Base-by-base conservation (phyloP, 2,329 filamentous ascomycete genomes). In the Phaeosphaeriaceae sp. region DNA sequence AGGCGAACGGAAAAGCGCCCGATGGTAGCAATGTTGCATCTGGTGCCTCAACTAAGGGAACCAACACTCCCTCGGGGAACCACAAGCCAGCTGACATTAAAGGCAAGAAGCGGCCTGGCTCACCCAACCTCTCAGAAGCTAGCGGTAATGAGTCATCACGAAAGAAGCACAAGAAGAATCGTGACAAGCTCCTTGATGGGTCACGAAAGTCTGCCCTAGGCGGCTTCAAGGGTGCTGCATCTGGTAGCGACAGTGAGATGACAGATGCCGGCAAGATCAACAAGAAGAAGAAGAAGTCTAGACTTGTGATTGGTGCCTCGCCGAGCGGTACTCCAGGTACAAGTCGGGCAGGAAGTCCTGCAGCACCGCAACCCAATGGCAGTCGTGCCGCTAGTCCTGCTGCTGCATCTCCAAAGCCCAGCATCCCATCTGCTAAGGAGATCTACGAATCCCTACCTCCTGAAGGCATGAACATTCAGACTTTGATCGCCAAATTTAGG, bases 111-210 rank as follows among this genome's bases (percentile, higher is more conserved):
- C 87, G 93, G 23, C 83, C 90, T 26, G 91, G 92, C 15, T 96
- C 92, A 13, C 91, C 92, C 3, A 88, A 92, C 57, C 81, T 89
- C 26, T 97, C 92, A 2, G 93, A 97, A 70, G 91, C 91, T 8
- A 96, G 91, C 70, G 93, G 91, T 44, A 95, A 92, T 61, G 93
- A 97, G 71, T 93, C 90, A 0, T 85, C 87, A 18, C 87, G 88
- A 58, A 90, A 90, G 77, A 65, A 64, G 49, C 70, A 73, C 29
- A 78, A 77, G 63, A 76, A 76, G 62, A 68, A 68, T 35, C 67
- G 66, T 45, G 60, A 58, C 18, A 66, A 61, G 45, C 57, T 68
- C 16, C 40, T 47, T 20, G 61, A 70, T 35, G 60, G 59, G 17
- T 63, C 62, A 15, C 64, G 62, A 32, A 69, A 67, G 48, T 59